These are phyloP conservation scores for Typha latifolia DNA, from an alignment of 176 grass and related monocot genomes.

Conservation along the genomic window DNA sequence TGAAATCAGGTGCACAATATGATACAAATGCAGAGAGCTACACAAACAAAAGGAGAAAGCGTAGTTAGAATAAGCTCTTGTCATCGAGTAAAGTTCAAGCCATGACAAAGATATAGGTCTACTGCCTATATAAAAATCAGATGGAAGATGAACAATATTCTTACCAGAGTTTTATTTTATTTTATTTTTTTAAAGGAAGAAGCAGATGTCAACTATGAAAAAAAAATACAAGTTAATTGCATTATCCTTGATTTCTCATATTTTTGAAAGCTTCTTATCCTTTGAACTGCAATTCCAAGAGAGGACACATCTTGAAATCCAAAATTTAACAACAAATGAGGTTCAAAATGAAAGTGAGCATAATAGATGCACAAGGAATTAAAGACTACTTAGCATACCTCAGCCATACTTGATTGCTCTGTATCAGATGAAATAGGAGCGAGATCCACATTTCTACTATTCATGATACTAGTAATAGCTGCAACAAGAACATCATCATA, in stretches of 20 bases:
- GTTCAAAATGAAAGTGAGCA: not conserved
- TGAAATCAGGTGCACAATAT: not conserved
- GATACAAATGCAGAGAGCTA: too few species aligned
- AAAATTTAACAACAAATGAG: conserved; percentile 4
- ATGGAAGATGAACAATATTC: too few species aligned
- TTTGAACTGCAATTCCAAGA: not conserved
- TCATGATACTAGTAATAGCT: conserved; percentile 66
- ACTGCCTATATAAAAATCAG: too few species aligned
- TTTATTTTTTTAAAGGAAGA: too few species aligned
- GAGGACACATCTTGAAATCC: not conserved
- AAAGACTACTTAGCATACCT: conserved; percentile 28
- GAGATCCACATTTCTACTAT: conserved; percentile 31
- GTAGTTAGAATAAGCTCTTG: too few species aligned
- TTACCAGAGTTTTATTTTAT: too few species aligned
- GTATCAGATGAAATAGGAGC: conserved; percentile 32
- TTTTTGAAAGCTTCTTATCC: not conserved
- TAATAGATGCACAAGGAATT: not conserved
- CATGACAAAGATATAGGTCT: too few species aligned
- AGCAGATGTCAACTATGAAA: too few species aligned
- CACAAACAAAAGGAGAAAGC: too few species aligned
- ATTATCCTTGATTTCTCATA: too few species aligned
- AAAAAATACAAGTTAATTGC: too few species aligned
- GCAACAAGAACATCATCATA: conserved; percentile 18
- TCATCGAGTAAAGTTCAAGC: too few species aligned
- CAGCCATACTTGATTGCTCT: conserved; percentile 26